phyloP scores from a whole-genome alignment of 768 basidiomycete genomes.

The Tulasnella calospora region DNA sequence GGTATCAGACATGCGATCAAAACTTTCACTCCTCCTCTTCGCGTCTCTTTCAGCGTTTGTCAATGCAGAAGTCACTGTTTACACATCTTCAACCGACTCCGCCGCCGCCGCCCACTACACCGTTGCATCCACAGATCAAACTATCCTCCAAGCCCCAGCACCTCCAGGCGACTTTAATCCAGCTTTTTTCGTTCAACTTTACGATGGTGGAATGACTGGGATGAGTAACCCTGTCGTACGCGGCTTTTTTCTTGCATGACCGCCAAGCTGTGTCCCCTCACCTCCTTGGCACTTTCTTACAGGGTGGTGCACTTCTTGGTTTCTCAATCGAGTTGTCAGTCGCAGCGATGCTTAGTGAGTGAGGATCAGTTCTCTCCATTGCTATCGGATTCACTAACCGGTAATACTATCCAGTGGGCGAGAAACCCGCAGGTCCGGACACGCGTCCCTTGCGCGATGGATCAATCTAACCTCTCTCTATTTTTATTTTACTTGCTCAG shows the following conservation, averaged over 20 bases:
- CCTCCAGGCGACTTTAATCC: conserved; percentile 18
- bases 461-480: neutral
- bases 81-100: neutral
- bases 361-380: neutral
- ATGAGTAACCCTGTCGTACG: conserved; percentile 18
- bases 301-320: conserved; percentile 52
- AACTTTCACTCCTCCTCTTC: neutral
- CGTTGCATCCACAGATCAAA: conserved; percentile 7
- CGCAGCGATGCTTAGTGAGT: conserved; percentile 48
- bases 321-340: conserved; percentile 64
- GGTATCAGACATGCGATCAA: neutral
- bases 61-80: conserved; percentile 10
- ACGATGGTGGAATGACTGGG: conserved; percentile 22
- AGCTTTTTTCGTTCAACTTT: neutral
- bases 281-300: conserved; percentile 35
- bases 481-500: conserved; percentile 24
- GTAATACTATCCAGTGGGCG: neutral
- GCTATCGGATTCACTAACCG: neutral
- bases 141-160: neutral
- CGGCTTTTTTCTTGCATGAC: neutral
- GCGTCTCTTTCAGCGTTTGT: neutral
- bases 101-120: conserved; percentile 2
- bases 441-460: neutral
- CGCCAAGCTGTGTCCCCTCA: neutral
- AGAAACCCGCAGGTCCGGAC: neutral